These are phyloP conservation scores for Diplocarpon rosae DNA, from an alignment of 2,329 filamentous ascomycete genomes.

Conservation along the genomic window DNA sequence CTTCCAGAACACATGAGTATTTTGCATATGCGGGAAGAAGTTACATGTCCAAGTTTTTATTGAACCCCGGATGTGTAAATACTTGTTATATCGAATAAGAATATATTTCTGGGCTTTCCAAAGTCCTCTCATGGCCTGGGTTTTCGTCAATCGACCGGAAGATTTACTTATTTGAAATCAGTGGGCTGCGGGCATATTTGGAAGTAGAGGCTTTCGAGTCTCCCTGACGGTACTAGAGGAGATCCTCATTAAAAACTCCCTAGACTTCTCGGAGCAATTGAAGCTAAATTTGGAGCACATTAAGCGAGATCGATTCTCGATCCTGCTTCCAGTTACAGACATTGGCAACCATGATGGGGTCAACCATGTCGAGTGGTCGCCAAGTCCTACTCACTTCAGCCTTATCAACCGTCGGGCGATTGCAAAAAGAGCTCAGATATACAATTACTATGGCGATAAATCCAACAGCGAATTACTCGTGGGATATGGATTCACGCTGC, in stretches of 20 bases:
- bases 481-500: conserved; percentile 51
- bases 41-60: too few species aligned
- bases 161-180: conserved; percentile 13
- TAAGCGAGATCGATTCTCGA: conserved; percentile 32
- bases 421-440: conserved; percentile 40
- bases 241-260: conserved; percentile 8
- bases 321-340: conserved; percentile 61
- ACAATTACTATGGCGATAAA: conserved; percentile 66
- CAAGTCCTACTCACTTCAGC: conserved; percentile 33
- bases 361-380: conserved; percentile 48
- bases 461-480: conserved; percentile 62
- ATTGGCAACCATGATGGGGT: conserved; percentile 59
- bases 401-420: conserved; percentile 36
- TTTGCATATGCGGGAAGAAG: too few species aligned
- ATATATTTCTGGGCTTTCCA: too few species aligned
- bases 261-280: background rate
- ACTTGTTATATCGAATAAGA: too few species aligned
- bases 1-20: too few species aligned
- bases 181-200: conserved; percentile 56
- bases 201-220: conserved; percentile 53
- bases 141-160: too few species aligned
- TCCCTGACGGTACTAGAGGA: conserved; percentile 36
- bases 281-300: conserved; percentile 13
- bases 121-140: too few species aligned
- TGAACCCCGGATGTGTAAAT: too few species aligned